Evolutionary conservation across 2,329 filamentous ascomycete genomes (phyloP), one percentile per base, ranked within the genome.

Genomic region (Sordariomycetes sp.): DNA sequence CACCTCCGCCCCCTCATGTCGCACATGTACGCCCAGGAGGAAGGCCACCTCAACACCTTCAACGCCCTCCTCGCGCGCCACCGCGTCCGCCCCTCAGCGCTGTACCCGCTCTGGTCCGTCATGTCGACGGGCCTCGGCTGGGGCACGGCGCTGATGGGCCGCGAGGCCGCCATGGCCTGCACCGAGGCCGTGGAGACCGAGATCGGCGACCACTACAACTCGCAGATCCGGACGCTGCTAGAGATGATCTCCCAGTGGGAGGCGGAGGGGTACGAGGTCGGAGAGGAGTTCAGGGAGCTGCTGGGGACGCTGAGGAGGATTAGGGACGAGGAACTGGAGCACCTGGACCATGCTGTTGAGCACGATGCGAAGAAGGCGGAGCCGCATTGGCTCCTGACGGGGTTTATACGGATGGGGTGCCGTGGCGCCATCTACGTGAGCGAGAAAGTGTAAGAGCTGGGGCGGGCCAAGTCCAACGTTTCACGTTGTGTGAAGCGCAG

Each of bases 11-110:
- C 90, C 0, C 76, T 97, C 35, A 96, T 99, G 90, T 83, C 86
- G 65, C 94, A 97, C 79, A 99, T 99, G 94, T 92, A 96, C 77
- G 90, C 94, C 66, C 94, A 99, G 71, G 94, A 99, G 77, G 90
- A 83, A 14, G 87, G 85, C 10, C 94, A 99, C 72, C 85, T 97
- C 65, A 72, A 76, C 3, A 94, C 86, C 40, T 99, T 97, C 80
- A 96, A 96, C 72, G 67, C 77, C 3, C 80, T 97, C 28, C 77
- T 97, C 4, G 85, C 88, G 20, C 88, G 86, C 66, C 94, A 97
- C 72, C 90, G 91, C 59, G 85, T 99, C 56, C 89, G 94, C 0
- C 94, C 94, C 0, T 97, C 94, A 0, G 89, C 88, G 14, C 87
- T 99, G 76, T 96, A 95, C 67, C 94, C 94, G 0, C 62, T 97